phyloP scores from a whole-genome alignment of 179 eudicot species.

The Silene vulgaris region DNA sequence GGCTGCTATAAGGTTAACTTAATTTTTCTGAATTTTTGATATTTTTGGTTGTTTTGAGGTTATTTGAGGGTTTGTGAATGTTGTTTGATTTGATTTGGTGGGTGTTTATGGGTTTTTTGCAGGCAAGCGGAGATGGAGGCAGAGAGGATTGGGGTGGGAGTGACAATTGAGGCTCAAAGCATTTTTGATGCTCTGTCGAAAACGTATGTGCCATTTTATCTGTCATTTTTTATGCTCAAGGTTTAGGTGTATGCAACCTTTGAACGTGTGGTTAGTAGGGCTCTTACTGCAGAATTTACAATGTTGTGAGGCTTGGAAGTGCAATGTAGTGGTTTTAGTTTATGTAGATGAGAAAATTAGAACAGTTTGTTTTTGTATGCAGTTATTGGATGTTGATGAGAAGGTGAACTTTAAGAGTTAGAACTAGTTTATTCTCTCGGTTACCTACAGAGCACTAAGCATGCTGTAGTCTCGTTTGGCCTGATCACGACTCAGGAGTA shows the following conservation, averaged over 20 bases:
- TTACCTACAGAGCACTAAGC: not conserved
- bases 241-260: not conserved
- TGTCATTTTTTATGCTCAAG: too few relatives aligned
- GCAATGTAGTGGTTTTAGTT: not conserved
- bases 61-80: not conserved
- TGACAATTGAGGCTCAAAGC: constrained; percentile 78
- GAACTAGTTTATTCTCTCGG: not conserved
- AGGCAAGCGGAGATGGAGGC: constrained; percentile 96
- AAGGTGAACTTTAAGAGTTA: not conserved
- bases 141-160: constrained; percentile 96
- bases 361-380: not conserved
- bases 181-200: constrained; percentile 89
- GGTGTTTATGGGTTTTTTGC: constrained; percentile 23
- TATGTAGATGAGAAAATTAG: not conserved
- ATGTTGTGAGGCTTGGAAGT: not conserved
- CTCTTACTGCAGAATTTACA: not conserved
- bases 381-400: not conserved
- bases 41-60: not conserved
- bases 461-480: not conserved
- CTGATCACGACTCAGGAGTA: not conserved
- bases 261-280: not conserved
- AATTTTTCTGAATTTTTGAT: not conserved
- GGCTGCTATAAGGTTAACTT: constrained; percentile 68
- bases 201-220: constrained; percentile 48
- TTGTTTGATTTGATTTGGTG: not conserved